Conservation (phyloP, 768 basidiomycete species). For the Phaeotremella skinneri region DNA sequence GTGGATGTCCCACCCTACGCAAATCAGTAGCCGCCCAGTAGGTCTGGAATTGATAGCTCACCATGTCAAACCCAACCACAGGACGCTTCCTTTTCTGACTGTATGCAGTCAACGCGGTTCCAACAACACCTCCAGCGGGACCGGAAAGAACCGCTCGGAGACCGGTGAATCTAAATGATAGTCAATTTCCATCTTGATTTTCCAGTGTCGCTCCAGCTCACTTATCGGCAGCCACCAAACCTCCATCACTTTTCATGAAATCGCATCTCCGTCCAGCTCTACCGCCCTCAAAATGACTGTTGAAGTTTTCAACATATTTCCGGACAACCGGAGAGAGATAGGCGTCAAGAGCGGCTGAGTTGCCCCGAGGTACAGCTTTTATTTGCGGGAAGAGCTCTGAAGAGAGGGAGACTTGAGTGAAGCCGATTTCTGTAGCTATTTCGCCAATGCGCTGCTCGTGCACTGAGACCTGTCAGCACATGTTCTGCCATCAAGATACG, state of each 20-base stretch:
- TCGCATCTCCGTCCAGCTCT: constrained; percentile 16
- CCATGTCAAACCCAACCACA: constrained; percentile 37
- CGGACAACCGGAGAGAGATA: constrained; percentile 30
- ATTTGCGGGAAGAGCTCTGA: constrained; percentile 19
- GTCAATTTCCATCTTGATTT: not conserved
- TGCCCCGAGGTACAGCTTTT: constrained; percentile 25
- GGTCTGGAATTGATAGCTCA: not conserved
- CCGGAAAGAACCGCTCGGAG: constrained; percentile 31
- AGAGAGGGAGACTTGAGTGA: constrained; percentile 29
- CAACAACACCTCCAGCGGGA: constrained; percentile 39
- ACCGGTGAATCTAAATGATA: constrained; percentile 25
- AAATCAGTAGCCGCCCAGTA: not conserved
- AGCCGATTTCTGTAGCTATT: constrained; percentile 31
- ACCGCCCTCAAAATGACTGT: constrained; percentile 29
- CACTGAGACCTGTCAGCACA: constrained; percentile 52
- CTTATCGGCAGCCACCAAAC: constrained; percentile 29
- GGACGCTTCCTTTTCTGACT: constrained; percentile 17
- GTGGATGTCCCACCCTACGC: constrained; percentile 29
- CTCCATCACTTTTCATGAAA: constrained; percentile 30
- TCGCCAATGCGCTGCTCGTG: constrained; percentile 29
- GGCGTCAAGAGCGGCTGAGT: constrained; percentile 30
- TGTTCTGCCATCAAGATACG: not conserved
- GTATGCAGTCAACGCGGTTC: constrained; percentile 25
- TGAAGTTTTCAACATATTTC: constrained; percentile 24
- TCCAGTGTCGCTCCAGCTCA: constrained; percentile 7